phyloP scores from a whole-genome alignment of 2,329 filamentous ascomycete species.

The Aspergillus sp. region DNA sequence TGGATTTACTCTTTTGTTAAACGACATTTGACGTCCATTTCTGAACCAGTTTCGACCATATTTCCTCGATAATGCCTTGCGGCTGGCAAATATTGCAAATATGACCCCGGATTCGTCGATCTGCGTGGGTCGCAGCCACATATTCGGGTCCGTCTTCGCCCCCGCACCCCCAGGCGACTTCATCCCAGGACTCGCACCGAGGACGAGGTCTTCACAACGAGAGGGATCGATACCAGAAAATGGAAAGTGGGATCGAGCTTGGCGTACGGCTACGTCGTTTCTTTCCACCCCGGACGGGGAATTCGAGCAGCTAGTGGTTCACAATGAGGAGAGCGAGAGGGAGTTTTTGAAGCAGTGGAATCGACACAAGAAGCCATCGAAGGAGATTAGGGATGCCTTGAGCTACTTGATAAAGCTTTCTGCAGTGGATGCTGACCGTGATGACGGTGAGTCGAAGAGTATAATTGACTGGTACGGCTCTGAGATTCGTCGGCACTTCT shows the following conservation, averaged over 20 bases:
- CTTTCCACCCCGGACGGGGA: slow-evolving; percentile 38
- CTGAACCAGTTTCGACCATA: neutral
- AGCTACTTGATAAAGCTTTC: slow-evolving; percentile 27
- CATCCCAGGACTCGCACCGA: slow-evolving; percentile 22
- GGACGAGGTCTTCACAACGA: slow-evolving; percentile 6
- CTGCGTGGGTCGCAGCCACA: slow-evolving; percentile 33
- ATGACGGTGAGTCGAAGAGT: slow-evolving; percentile 25
- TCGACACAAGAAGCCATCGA: slow-evolving; percentile 26
- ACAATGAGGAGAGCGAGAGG: slow-evolving; percentile 25
- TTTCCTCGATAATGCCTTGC: slow-evolving; percentile 3
- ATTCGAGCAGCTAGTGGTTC: slow-evolving; percentile 29
- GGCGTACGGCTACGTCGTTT: slow-evolving; percentile 42
- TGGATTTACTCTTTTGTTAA: slow-evolving; percentile 1
- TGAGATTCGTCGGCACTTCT: slow-evolving; percentile 45
- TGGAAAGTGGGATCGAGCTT: slow-evolving; percentile 40
- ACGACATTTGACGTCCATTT: neutral
- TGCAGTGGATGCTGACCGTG: slow-evolving; percentile 15
- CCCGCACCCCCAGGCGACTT: slow-evolving; percentile 36
- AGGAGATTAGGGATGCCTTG: slow-evolving; percentile 34
- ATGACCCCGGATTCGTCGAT: slow-evolving; percentile 12
- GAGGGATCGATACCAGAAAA: slow-evolving; percentile 27
- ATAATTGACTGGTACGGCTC: slow-evolving; percentile 45
- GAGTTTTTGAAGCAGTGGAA: slow-evolving; percentile 33
- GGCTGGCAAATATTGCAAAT: neutral
- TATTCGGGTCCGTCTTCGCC: slow-evolving; percentile 47